Evolutionary conservation across 139 green algal genomes (phyloP).

Genomic region (Desmodesmus armatus): DNA sequence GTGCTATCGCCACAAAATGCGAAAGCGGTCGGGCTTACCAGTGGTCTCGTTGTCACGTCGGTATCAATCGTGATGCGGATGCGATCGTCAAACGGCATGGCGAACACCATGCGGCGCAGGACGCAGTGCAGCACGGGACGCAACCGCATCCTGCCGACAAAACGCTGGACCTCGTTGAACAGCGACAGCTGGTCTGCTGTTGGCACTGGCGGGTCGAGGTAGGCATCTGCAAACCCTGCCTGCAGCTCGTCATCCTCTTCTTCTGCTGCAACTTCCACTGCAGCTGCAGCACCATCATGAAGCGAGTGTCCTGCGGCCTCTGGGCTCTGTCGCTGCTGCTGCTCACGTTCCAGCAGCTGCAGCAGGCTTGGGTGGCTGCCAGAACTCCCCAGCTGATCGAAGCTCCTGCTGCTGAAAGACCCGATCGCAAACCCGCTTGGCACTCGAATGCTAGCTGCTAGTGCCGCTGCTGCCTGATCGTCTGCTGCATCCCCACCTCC

Average conservation of each 20-base stretch:
- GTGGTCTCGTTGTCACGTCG: slow-evolving; percentile 1
- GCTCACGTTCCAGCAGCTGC: background rate
- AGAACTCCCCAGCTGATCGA: background rate
- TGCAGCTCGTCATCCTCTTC: background rate
- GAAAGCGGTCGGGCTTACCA: background rate
- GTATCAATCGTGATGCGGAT: slow-evolving; percentile 37
- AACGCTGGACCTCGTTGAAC: slow-evolving; percentile 44
- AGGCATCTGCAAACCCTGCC: slow-evolving; percentile 37
- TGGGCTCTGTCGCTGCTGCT: slow-evolving; percentile 19
- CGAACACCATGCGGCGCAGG: slow-evolving; percentile 38
- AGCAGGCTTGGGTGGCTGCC: background rate
- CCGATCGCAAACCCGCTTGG: slow-evolving; percentile 10
- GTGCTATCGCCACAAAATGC: too few species aligned
- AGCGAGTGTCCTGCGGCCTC: background rate
- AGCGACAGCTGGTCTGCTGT: slow-evolving; percentile 39
- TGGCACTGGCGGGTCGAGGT: slow-evolving; percentile 22
- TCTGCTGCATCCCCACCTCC: background rate
- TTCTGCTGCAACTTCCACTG: slow-evolving; percentile 3
- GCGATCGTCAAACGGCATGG: slow-evolving; percentile 35
- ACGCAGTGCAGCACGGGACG: slow-evolving; percentile 31
- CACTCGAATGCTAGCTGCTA: slow-evolving; percentile 23
- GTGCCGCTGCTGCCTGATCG: background rate
- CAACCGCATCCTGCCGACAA: slow-evolving; percentile 19
- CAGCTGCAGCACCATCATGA: background rate
- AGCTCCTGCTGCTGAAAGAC: background rate